Evolutionary conservation across 2,329 filamentous ascomycete species (phyloP), one percentile per base, ranked within the genome.

Genomic region (Fusarium albosuccineum): DNA sequence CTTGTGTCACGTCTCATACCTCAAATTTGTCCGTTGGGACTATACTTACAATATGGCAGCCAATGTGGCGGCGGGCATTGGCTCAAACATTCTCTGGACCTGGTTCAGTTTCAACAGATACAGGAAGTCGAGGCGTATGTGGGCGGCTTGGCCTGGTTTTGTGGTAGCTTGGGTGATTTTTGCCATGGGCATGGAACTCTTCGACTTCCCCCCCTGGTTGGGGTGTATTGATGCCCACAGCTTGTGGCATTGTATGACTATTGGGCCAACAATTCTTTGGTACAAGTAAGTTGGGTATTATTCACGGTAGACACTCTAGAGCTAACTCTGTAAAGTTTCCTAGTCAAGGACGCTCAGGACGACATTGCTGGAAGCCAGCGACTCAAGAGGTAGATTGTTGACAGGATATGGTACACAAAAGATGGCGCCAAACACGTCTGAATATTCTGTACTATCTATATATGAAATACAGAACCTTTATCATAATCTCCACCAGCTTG

Each of bases 1-100:
- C 78, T 75, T 85, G 27, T 82, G 86, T 56, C 96, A 99, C 76
- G 89, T 97, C 48, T 86, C 83, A 45, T 99, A 97, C 78, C 85
- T 99, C 56, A 93, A 91, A 75, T 88, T 93, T 70, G 92, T 94
- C 83, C 83, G 85, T 16, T 99, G 96, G 92, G 92, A 98, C 79
- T 99, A 99, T 78, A 92, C 91, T 6, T 99, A 99, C 82, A 99
- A 99, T 77, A 98, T 99, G 94, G 89, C 91, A 2, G 96, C 94
- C 52, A 99, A 98, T 74, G 92, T 99, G 17, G 88, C 86, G 4
- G 87, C 92, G 10, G 96, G 96, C 4, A 83, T 94, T 40, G 78
- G 94, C 5, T 91, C 94, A 75, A 97, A 98, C 73, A 53, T 90
- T 5, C 81, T 98, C 60, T 98, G 96, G 96, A 92, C 86, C 42